Base-by-base conservation (phyloP, 2,329 filamentous ascomycete species). In the Knoxdaviesia proteae region DNA sequence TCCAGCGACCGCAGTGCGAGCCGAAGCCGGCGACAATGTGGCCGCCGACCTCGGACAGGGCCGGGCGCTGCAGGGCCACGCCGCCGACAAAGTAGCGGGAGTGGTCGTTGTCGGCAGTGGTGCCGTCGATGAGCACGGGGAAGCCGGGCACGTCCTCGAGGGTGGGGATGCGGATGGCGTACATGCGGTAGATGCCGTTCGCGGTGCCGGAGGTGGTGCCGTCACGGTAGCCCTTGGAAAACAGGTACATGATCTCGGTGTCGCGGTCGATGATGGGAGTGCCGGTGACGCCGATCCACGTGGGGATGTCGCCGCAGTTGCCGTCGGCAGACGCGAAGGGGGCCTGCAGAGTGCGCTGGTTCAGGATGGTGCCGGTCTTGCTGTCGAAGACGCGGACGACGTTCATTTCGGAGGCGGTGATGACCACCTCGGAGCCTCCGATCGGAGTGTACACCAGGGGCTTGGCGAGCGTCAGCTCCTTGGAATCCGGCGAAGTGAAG, bases 381-480 rank as follows among this genome's bases (percentile, higher is more conserved):
- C 67, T 67, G 49, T 74, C 59, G 33, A 74, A 53, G 47, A 69
- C 72, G 52, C 72, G 71, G 6, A 73, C 52, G 41, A 70, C 71
- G 53, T 74, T 74, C 50, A 71, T 68, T 0, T 68, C 69, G 0
- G 70, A 73, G 2, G 71, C 63, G 7, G 71, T 54, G 48, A 67
- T 74, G 36, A 75, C 61, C 44, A 65, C 69, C 7, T 59, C 59
- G 3, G 54, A 55, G 20, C 61, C 60, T 30, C 59, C 58, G 9
- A 50, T 56, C 5, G 66, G 60, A 1, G 71, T 75, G 53, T 71
- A 63, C 20, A 62, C 58, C 36, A 63, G 50, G 20, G 68, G 67
- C 48, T 69, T 67, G 45, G 57, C 65, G 60, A 57, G 69, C 46
- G 75, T 61, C 48, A 71, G 64, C 50, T 75, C 72, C 1, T 56